Evolutionary conservation across 345 rosid species (phyloP).

Genomic region (Stellera chamaejasme): DNA sequence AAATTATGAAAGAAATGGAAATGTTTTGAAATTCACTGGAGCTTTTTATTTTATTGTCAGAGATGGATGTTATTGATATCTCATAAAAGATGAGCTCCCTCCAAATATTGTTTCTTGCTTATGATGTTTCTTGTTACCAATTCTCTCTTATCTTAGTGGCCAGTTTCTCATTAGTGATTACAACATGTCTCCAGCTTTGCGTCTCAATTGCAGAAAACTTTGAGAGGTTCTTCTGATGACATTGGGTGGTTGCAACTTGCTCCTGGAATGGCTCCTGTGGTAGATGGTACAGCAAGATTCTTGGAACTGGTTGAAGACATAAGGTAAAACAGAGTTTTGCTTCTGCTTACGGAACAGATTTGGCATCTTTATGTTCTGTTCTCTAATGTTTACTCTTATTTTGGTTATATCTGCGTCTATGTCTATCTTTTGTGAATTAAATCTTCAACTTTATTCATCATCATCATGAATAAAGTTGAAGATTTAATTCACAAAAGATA

Average conservation of each 20-base stretch:
- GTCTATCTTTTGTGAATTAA: too few relatives aligned
- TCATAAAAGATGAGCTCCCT: too few relatives aligned
- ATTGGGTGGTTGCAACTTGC: conserved; percentile 63
- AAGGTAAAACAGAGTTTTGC: conserved; percentile 22
- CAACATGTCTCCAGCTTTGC: conserved; percentile 32
- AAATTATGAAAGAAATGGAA: too few relatives aligned
- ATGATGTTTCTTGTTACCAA: neutral
- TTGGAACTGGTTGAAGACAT: conserved; percentile 42
- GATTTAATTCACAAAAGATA: too few relatives aligned
- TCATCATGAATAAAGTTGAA: too few relatives aligned
- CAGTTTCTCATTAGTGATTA: neutral
- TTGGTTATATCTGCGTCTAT: too few relatives aligned
- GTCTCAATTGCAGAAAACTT: conserved; percentile 41
- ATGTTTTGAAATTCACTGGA: neutral
- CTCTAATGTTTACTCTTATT: neutral
- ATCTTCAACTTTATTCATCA: too few relatives aligned
- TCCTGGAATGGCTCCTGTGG: conserved; percentile 52
- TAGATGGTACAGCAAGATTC: conserved; percentile 53
- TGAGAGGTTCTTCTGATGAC: conserved; percentile 58
- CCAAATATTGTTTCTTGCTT: neutral
- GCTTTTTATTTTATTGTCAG: neutral
- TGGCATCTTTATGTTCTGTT: neutral
- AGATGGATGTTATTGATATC: too few relatives aligned
- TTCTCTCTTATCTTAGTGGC: conserved; percentile 1
- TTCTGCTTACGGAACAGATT: too few relatives aligned